phyloP scores from a whole-genome alignment of 495 filamentous ascomycete species.

The Chlorociboria aeruginascens region DNA sequence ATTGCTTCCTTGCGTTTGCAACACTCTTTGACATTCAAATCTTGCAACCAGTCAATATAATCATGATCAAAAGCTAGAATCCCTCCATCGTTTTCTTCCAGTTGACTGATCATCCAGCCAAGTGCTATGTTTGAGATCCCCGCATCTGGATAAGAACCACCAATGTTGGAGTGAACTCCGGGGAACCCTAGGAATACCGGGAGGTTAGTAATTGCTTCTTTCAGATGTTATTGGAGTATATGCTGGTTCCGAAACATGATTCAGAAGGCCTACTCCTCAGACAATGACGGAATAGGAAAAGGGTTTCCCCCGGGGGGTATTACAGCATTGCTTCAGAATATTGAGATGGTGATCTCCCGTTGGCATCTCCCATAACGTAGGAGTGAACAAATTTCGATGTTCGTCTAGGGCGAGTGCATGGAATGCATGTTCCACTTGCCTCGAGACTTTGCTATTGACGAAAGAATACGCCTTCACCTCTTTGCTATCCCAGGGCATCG shows the following conservation, averaged over 20 bases:
- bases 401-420: constrained; percentile 68
- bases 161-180: constrained; percentile 54
- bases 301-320: too few relatives aligned
- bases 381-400: constrained; percentile 47
- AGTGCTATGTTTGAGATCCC: constrained; percentile 52
- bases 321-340: constrained; percentile 55
- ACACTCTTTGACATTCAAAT: constrained; percentile 22
- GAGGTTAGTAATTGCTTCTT: too few relatives aligned
- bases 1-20: background rate
- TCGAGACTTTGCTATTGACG: constrained; percentile 43
- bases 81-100: constrained; percentile 18
- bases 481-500: background rate
- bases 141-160: constrained; percentile 36
- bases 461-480: constrained; percentile 17
- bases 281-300: too few relatives aligned
- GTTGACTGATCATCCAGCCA: constrained; percentile 36
- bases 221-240: too few relatives aligned
- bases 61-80: constrained; percentile 20
- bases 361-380: constrained; percentile 47
- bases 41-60: constrained; percentile 21
- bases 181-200: too few relatives aligned
- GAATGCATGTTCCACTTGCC: constrained; percentile 53
- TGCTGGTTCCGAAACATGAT: too few relatives aligned
- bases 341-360: constrained; percentile 26
- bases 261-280: too few relatives aligned